phyloP scores from a whole-genome alignment of 108 stramenopile genomes.

The Discostella pseudostelligera region DNA sequence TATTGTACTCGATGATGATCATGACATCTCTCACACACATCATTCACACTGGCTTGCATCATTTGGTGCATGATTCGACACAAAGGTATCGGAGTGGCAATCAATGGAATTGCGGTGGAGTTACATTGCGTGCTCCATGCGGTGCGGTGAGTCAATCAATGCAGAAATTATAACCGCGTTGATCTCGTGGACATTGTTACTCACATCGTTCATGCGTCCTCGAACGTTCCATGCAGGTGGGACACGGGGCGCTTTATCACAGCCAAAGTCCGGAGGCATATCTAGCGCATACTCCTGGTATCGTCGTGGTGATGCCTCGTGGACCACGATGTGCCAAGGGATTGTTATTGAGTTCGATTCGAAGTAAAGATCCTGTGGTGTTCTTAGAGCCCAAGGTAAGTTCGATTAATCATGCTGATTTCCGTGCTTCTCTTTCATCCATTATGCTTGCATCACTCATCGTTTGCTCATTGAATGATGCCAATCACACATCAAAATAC shows the following conservation, averaged over 20 bases:
- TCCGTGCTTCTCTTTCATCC: background rate
- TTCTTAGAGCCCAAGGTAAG: slow-evolving; percentile 96
- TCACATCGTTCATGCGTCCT: no score
- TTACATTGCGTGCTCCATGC: slow-evolving; percentile 90
- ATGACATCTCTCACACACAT: background rate
- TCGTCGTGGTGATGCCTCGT: slow-evolving; percentile 95
- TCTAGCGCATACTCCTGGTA: slow-evolving; percentile 92
- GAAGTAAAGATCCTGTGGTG: slow-evolving; percentile 92
- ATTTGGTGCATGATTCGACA: background rate
- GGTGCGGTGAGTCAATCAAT: slow-evolving; percentile 85
- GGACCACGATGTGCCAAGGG: slow-evolving; percentile 93
- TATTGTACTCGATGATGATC: no score
- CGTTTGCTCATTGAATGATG: background rate
- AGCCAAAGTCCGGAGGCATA: slow-evolving; percentile 96
- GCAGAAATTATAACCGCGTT: no score
- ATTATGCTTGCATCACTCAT: background rate
- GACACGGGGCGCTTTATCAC: slow-evolving; percentile 94
- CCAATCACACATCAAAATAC: background rate
- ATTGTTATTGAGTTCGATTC: slow-evolving; percentile 83
- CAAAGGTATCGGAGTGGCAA: slow-evolving; percentile 85
- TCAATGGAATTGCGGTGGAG: slow-evolving; percentile 96
- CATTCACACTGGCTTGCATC: background rate
- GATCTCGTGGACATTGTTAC: no score
- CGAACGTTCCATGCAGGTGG: slow-evolving; percentile 15
- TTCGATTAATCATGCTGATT: background rate